Conservation (phyloP, 768 basidiomycete species). For the Suillus discolor region DNA sequence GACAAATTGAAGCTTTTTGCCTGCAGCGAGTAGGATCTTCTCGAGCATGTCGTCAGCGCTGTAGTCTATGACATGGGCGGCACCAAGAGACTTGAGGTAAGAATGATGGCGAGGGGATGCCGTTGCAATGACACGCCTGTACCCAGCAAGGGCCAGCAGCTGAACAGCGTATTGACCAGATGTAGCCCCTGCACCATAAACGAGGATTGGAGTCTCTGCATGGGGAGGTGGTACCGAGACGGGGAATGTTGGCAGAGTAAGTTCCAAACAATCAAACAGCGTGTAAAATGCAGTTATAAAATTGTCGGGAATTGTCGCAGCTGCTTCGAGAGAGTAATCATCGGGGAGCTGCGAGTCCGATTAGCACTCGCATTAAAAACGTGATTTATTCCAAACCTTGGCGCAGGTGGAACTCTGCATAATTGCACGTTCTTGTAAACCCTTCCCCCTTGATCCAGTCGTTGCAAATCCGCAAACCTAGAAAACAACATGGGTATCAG, state of each 20-base stretch:
- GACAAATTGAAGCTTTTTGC: too few species aligned
- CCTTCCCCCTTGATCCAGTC: slow-evolving; percentile 29
- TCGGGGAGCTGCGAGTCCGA: slow-evolving; percentile 40
- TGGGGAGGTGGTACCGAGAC: slow-evolving; percentile 29
- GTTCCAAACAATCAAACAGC: slow-evolving; percentile 39
- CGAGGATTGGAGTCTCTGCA: slow-evolving; percentile 38
- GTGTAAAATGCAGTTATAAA: slow-evolving; percentile 45
- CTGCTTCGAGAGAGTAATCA: slow-evolving; percentile 38
- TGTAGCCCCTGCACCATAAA: slow-evolving; percentile 48
- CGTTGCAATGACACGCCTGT: slow-evolving; percentile 44
- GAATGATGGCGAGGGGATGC: slow-evolving; percentile 43
- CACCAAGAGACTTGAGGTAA: too few species aligned
- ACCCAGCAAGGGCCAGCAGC: slow-evolving; percentile 45
- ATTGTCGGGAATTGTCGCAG: slow-evolving; percentile 44
- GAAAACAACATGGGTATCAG: slow-evolving; percentile 6
- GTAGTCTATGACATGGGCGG: too few species aligned
- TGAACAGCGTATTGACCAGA: slow-evolving; percentile 41
- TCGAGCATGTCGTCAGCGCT: too few species aligned
- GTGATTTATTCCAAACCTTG: slow-evolving; percentile 33
- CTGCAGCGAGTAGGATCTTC: too few species aligned
- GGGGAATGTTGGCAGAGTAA: slow-evolving; percentile 38
- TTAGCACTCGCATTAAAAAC: neutral
- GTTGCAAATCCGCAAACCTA: slow-evolving; percentile 33
- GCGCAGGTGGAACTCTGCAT: slow-evolving; percentile 32
- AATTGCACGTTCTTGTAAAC: slow-evolving; percentile 40